Evolutionary conservation across 2,329 filamentous ascomycete genomes (phyloP).

Genomic region (Pseudogymnoascus sp.): DNA sequence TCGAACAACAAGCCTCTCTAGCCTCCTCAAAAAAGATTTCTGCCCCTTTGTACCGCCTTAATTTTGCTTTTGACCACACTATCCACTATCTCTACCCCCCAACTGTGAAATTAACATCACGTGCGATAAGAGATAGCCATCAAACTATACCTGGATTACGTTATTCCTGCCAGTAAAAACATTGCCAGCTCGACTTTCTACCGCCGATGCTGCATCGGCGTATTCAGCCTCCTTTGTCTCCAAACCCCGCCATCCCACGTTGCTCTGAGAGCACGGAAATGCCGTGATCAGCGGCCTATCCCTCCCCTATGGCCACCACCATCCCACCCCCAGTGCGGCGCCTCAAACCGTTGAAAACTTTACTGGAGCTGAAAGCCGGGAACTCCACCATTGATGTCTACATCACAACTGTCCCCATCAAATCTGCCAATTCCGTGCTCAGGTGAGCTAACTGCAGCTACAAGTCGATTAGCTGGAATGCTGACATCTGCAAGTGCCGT

Average conservation of each 20-base stretch:
- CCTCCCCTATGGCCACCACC: not conserved
- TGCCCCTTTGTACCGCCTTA: not conserved
- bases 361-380: slow-evolving; percentile 52
- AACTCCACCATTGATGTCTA: slow-evolving; percentile 54
- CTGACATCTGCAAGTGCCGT: slow-evolving; percentile 38
- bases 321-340: not conserved
- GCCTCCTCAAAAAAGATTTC: slow-evolving; percentile 2
- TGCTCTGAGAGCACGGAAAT: not conserved
- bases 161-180: not conserved
- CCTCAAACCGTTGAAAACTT: slow-evolving; percentile 55
- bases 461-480: not conserved
- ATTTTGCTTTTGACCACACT: not conserved
- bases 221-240: not conserved
- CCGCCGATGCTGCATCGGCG: not conserved
- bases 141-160: not conserved
- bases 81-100: too few species aligned
- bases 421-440: slow-evolving; percentile 62
- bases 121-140: not conserved
- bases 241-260: not conserved
- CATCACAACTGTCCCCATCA: slow-evolving; percentile 63
- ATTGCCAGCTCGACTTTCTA: not conserved
- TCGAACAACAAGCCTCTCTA: slow-evolving; percentile 1
- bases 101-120: not conserved
- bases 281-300: not conserved
- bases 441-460: slow-evolving; percentile 43